Conservation (phyloP, 441 rosid genomes). For the Corymbia citriodora region DNA sequence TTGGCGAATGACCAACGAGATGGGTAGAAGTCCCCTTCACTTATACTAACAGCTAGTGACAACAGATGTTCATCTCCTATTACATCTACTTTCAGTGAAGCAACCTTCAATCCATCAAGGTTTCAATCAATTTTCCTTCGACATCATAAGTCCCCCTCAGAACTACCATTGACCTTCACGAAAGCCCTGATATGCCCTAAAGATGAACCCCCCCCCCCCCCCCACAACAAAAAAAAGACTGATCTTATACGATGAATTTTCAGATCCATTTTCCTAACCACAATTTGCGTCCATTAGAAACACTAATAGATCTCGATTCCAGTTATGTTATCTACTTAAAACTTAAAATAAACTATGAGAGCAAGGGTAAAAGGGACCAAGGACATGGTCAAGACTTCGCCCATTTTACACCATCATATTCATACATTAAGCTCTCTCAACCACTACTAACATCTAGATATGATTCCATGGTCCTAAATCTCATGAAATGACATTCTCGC, state of each 20-base stretch:
- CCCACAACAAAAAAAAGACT: not conserved
- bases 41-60: not conserved
- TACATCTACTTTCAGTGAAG: not conserved
- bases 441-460: not conserved
- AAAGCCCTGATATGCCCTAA: not conserved
- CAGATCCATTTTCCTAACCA: not conserved
- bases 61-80: not conserved
- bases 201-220: not conserved
- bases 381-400: not conserved
- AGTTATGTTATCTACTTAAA: not conserved
- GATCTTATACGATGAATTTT: not conserved
- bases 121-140: not conserved
- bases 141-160: not conserved
- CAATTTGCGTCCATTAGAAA: not conserved
- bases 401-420: not conserved
- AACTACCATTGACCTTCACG: not conserved
- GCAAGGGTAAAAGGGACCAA: not conserved
- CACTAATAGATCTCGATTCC: not conserved
- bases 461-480: not conserved
- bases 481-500: not conserved
- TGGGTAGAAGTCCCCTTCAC: not conserved
- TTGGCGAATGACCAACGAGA: not conserved
- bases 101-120: not conserved
- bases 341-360: not conserved
- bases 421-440: not conserved